A percentile compares a stretch with the other conserved stretches of the same genome.
These are phyloP conservation scores for Thelonectria blattea DNA, from an alignment of 2,329 filamentous ascomycete species.

Conservation along the genomic window DNA sequence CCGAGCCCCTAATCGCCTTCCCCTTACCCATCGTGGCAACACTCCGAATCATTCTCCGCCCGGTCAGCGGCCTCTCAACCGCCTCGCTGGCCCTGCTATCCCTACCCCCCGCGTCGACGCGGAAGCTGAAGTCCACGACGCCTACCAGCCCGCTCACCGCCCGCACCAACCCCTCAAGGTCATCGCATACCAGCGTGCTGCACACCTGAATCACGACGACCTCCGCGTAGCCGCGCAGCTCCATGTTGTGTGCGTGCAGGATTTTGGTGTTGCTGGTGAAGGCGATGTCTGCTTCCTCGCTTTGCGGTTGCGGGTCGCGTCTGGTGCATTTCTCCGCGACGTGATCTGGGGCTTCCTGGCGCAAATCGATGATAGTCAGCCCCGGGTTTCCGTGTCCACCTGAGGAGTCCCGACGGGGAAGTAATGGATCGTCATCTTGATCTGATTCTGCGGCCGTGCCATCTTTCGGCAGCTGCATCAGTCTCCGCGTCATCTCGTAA, in stretches of 20 bases:
- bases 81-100: background rate
- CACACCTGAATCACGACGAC: constrained; percentile 69
- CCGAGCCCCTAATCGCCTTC: background rate
- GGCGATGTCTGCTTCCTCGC: background rate
- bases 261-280: background rate
- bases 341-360: constrained; percentile 1
- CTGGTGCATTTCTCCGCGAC: background rate
- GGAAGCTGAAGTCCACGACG: constrained; percentile 76
- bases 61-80: background rate
- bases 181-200: constrained; percentile 71
- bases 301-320: background rate
- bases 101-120: constrained; percentile 46
- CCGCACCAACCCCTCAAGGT: constrained; percentile 67
- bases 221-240: constrained; percentile 59
- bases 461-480: constrained; percentile 61
- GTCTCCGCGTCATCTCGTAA: constrained; percentile 63
- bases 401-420: constrained; percentile 60
- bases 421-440: constrained; percentile 61
- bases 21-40: background rate
- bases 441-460: background rate
- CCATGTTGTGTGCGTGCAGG: constrained; percentile 36
- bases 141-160: constrained; percentile 72
- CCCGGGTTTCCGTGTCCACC: background rate
- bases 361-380: constrained; percentile 1
- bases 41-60: background rate